A percentile compares a stretch with the other conserved stretches of the same genome.
Evolutionary conservation across 306 rosid genomes (phyloP).

Genomic region (Vigna unguiculata): DNA sequence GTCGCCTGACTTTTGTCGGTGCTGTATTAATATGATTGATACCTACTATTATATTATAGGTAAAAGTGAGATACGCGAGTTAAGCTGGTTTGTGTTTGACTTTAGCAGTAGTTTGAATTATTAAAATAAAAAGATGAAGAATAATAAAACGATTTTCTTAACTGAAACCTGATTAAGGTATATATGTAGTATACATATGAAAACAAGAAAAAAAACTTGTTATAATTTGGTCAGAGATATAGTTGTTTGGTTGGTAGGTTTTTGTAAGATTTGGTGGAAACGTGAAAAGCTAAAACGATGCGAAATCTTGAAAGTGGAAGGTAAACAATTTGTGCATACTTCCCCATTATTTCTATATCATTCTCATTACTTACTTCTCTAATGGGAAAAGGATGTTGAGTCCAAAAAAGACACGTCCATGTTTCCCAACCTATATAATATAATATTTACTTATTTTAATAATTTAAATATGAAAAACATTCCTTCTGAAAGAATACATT

Average conservation of each 20-base stretch:
- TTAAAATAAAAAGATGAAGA: background rate
- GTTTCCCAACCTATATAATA: background rate
- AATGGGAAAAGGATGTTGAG: background rate
- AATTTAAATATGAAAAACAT: too few relatives aligned
- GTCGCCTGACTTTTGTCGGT: too few relatives aligned
- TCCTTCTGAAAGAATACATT: too few relatives aligned
- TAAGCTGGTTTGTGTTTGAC: background rate
- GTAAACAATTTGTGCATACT: slow-evolving; percentile 34
- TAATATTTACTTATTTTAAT: too few relatives aligned
- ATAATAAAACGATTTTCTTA: background rate
- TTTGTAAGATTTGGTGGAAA: background rate
- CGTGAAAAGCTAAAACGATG: slow-evolving; percentile 9
- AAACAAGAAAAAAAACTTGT: background rate
- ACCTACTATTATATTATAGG: background rate
- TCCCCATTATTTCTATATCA: background rate
- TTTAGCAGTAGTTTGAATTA: background rate
- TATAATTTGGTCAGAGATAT: too few relatives aligned
- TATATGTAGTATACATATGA: background rate
- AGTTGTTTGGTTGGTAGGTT: too few relatives aligned
- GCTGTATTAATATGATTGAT: background rate
- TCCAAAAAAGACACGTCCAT: background rate
- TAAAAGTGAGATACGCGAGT: background rate
- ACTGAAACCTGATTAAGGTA: background rate
- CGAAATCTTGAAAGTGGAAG: background rate
- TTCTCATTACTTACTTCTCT: background rate